Evolutionary conservation across 768 basidiomycete species (phyloP), one percentile per base, ranked within the genome.

Genomic region (Russula sp.): DNA sequence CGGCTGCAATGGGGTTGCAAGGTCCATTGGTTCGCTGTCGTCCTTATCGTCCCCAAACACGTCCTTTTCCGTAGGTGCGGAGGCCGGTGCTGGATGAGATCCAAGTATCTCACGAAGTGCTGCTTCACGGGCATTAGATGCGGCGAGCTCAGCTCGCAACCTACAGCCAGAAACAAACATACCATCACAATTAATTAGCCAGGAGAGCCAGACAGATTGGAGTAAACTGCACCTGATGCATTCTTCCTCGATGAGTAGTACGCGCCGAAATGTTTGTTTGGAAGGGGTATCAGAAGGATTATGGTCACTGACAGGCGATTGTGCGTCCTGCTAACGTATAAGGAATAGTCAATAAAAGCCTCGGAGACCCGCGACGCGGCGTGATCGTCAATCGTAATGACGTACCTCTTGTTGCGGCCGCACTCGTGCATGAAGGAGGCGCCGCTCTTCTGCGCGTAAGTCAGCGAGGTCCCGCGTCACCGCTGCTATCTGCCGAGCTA

Each of bases 1-100:
- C 22, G 68, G 68, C 32, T 67, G 68, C 24, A 69, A 52, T 5
- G 68, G 68, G 16, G 68, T 67, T 26, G 68, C 68, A 49, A 69
- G 68, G 20, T 67, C 68, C 68, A 69, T 69, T 18, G 66, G 49
- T 42, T 59, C 59, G 16, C 63, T 57, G 1, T 67, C 63, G 13
- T 67, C 60, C 24, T 30, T 58, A 52, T 51, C 59, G 32, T 34
- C 36, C 34, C 38, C 54, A 20, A 63, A 59, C 20, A 57, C 30
- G 38, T 57, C 65, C 20, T 57, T 22, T 30, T 59, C 66, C 42
- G 51, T 26, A 16, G 64, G 64, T 30, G 38, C 42, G 1, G 34
- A 20, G 7, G 11, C 48, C 2, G 30, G 50, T 20, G 55, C 46
- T 16, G 40, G 24, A 53, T 5, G 30, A 14, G 55, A 18, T 18